Evolutionary conservation across 768 basidiomycete species (phyloP).

Genomic region (Omphalotus guepiniiformis): DNA sequence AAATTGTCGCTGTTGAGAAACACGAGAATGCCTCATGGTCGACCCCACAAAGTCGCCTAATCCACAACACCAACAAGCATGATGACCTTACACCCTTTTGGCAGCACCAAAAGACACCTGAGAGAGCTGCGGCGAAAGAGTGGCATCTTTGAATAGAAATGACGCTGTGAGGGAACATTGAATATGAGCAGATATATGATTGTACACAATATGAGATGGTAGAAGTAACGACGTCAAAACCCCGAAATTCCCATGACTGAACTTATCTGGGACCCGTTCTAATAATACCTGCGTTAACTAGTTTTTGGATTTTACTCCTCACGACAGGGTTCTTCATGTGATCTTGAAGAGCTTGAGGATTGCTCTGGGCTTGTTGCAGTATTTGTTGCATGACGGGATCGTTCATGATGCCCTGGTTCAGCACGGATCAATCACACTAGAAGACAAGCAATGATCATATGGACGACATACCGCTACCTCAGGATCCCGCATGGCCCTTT

Average conservation of each 20-base stretch:
- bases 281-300: slow-evolving; percentile 92
- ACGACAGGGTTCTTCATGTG: slow-evolving; percentile 94
- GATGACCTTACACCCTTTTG: neutral
- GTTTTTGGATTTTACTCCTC: slow-evolving; percentile 78
- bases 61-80: neutral
- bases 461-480: slow-evolving; percentile 74
- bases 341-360: slow-evolving; percentile 87
- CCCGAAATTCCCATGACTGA: slow-evolving; percentile 2
- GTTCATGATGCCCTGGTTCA: slow-evolving; percentile 67
- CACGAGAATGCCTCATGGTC: slow-evolving; percentile 4
- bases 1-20: neutral
- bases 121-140: neutral
- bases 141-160: slow-evolving; percentile 1
- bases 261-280: slow-evolving; percentile 57
- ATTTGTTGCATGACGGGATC: slow-evolving; percentile 95
- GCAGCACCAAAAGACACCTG: neutral
- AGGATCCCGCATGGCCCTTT: slow-evolving; percentile 96
- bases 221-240: neutral
- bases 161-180: too few species aligned
- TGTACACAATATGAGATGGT: neutral
- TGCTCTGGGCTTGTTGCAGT: slow-evolving; percentile 86
- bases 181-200: slow-evolving; percentile 7
- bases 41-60: neutral
- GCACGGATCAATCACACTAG: slow-evolving; percentile 3
- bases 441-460: slow-evolving; percentile 5